A percentile compares a stretch with the other conserved stretches of the same genome.
phyloP scores from a whole-genome alignment of 2,329 filamentous ascomycete genomes.

The Aspergillus pseudoglaucus region DNA sequence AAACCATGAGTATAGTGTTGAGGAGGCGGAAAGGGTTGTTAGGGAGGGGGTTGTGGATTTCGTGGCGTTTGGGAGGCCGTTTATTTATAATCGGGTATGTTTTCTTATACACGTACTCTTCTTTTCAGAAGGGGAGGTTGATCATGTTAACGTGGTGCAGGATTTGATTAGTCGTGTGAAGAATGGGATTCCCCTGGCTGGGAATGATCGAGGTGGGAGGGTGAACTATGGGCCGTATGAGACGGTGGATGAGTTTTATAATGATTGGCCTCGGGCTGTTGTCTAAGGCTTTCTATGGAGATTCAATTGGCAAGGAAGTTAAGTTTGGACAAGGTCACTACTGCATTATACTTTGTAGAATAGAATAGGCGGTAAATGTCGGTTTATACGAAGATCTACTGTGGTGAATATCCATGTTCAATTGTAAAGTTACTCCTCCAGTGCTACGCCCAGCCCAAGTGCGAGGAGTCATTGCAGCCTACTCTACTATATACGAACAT shows the following conservation, averaged over 20 bases:
- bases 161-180: slow-evolving; percentile 11
- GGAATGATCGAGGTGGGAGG: slow-evolving; percentile 14
- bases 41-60: slow-evolving; percentile 14
- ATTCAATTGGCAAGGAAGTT: no score
- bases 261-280: slow-evolving; percentile 9
- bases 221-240: slow-evolving; percentile 21
- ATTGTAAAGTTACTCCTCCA: no score
- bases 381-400: no score
- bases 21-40: slow-evolving; percentile 15
- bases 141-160: slow-evolving; percentile 1
- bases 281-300: no score
- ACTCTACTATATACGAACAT: no score
- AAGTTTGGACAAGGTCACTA: no score
- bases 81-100: slow-evolving; percentile 18
- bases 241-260: slow-evolving; percentile 16
- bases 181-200: slow-evolving; percentile 9
- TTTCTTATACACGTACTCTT: no score
- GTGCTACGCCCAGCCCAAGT: no score
- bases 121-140: not conserved
- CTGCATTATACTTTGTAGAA: no score
- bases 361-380: no score
- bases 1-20: slow-evolving; percentile 19
- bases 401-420: no score
- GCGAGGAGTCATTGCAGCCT: no score
- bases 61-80: slow-evolving; percentile 16